A percentile compares a stretch with the other conserved stretches of the same genome.
Conservation (phyloP, 2,329 filamentous ascomycete genomes). For the Ophiostoma sp. region DNA sequence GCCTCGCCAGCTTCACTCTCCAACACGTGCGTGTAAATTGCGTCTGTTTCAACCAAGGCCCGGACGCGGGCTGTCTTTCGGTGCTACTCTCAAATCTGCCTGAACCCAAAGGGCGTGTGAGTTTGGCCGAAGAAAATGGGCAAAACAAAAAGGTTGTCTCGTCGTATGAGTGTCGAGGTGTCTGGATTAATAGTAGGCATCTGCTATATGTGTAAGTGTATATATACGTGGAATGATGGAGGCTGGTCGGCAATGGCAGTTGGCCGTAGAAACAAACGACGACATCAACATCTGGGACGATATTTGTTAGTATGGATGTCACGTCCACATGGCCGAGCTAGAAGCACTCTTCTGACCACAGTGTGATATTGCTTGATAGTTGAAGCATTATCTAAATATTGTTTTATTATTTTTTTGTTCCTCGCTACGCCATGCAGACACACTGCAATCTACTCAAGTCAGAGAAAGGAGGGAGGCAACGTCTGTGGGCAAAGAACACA, state of each 20-base stretch:
- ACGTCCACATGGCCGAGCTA: not conserved
- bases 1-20: not conserved
- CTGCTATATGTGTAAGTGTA: not conserved
- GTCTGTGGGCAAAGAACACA: conserved; percentile 2
- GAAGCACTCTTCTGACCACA: not conserved
- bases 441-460: not conserved
- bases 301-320: not conserved
- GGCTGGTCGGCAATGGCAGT: not conserved
- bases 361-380: not conserved
- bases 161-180: not conserved
- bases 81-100: conserved; percentile 23
- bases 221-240: not conserved
- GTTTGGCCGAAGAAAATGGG: not conserved
- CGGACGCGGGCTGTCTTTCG: conserved; percentile 23
- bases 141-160: not conserved
- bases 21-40: conserved; percentile 23
- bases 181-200: not conserved
- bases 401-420: not conserved
- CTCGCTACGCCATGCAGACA: too few relatives aligned
- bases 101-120: conserved; percentile 12
- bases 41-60: conserved; percentile 20
- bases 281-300: not conserved
- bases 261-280: not conserved
- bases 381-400: not conserved
- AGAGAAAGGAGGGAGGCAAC: not conserved